These are phyloP conservation scores for Phytophthora uliginosa DNA, from an alignment of 352 stramenopile species.

Conservation along the genomic window DNA sequence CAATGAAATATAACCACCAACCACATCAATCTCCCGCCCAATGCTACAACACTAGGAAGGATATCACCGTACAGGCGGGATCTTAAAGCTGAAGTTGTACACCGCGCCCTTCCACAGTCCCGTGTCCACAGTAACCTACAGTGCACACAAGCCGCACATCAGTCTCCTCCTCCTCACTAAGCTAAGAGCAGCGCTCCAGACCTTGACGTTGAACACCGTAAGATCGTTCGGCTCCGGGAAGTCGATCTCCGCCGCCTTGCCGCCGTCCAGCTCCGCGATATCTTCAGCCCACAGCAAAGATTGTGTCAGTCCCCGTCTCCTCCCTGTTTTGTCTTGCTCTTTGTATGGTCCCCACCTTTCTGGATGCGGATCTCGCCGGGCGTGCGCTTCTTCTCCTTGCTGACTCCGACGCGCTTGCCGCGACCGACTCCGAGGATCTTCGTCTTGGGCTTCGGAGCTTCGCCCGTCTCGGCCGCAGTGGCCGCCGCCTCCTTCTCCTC, in stretches of 20 bases:
- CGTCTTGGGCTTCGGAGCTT: constrained; percentile 71
- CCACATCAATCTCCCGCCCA: constrained; percentile 7
- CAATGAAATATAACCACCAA: constrained; percentile 13
- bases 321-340: not conserved
- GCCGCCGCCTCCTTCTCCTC: constrained; percentile 69
- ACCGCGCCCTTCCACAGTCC: constrained; percentile 98
- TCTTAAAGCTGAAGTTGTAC: constrained; percentile 98
- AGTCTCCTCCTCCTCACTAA: not conserved
- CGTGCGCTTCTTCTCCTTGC: constrained; percentile 94
- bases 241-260: constrained; percentile 95
- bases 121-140: constrained; percentile 93
- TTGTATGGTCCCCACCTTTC: constrained; percentile 86
- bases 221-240: constrained; percentile 99
- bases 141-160: not conserved
- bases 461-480: constrained; percentile 32
- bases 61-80: constrained; percentile 87
- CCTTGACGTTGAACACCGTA: constrained; percentile 91
- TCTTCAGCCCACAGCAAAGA: constrained; percentile 57
- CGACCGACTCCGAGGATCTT: constrained; percentile 89
- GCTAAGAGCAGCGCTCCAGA: constrained; percentile 34
- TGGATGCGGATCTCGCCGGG: constrained; percentile 99
- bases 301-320: not conserved
- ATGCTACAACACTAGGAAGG: not conserved
- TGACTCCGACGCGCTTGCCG: constrained; percentile 69
- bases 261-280: constrained; percentile 98